phyloP scores from a whole-genome alignment of 2,329 filamentous ascomycete species.

The Elsinoe ampelina region DNA sequence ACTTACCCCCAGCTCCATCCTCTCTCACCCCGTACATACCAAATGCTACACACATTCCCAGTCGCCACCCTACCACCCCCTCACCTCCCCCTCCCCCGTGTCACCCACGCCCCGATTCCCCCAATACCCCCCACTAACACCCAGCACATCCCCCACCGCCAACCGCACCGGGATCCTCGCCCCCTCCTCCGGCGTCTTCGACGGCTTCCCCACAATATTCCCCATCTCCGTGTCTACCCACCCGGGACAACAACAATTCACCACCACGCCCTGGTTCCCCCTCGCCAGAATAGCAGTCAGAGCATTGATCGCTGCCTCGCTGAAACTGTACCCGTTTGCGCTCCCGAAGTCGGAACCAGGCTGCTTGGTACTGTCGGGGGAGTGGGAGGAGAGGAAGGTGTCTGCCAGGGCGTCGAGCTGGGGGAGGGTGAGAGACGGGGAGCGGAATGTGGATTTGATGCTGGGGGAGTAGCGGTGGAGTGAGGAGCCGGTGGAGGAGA shows the following conservation, averaged over 20 bases:
- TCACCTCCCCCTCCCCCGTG: constrained; percentile 24
- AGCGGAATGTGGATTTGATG: constrained; percentile 22
- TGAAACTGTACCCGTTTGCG: constrained; percentile 26
- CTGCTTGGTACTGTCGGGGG: constrained; percentile 18
- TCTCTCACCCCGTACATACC: no score
- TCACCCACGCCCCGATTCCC: constrained; percentile 27
- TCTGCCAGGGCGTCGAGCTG: constrained; percentile 25
- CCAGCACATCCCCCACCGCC: constrained; percentile 27
- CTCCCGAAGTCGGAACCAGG: constrained; percentile 25
- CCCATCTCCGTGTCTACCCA: constrained; percentile 32
- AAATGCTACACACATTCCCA: not conserved
- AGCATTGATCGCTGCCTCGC: constrained; percentile 29
- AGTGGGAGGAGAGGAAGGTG: constrained; percentile 22
- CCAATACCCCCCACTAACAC: constrained; percentile 29
- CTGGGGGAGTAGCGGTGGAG: constrained; percentile 24
- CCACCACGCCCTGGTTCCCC: constrained; percentile 21
- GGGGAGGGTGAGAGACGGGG: constrained; percentile 17
- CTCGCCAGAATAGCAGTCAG: constrained; percentile 26
- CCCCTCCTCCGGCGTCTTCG: constrained; percentile 29
- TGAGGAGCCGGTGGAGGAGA: constrained; percentile 27
- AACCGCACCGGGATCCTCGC: constrained; percentile 29
- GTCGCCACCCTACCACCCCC: constrained; percentile 21
- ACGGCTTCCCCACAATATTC: constrained; percentile 23
- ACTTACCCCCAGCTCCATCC: no score
- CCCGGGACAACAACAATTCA: constrained; percentile 33